Evolutionary conservation across 345 rosid species (phyloP), one percentile per base, ranked within the genome.

Genomic region (Moricandia arvensis): DNA sequence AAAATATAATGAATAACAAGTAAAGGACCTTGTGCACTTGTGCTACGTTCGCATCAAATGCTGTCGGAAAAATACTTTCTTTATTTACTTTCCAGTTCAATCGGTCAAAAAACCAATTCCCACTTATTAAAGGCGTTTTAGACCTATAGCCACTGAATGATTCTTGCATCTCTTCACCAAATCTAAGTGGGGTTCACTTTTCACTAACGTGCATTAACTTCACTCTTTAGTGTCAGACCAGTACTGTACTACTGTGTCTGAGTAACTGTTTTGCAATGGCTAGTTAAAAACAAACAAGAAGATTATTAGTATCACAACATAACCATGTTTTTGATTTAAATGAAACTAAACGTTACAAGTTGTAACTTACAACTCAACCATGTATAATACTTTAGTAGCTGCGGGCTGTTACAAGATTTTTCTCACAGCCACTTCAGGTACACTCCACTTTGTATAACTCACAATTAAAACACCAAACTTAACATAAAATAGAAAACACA

Each of bases 381-480:
- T 77, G 68, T 59, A 59, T 71, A 17, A 71, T 71, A 71, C 43
- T 26, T 70, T 64, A 71, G 49, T 71, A 77, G 76, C 73, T 49
- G 80, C 80, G 80, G 80, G 80, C 80, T 77, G 80, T 71, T 77
- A 47, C 72, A 71, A 72, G 74, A 57, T 75, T 43, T 21, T 63
- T 79, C 71, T 70, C 79, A 74, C 79, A 75, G 79, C 79, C 79
- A 54, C 82, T 77, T 77, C 76, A 79, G 59, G 75, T 57, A 63
- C 24, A 0, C 24, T 21, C 24, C 24, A 21, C 24, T 2, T 21
- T 21, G 16, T 66, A 35, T 24, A 71, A 59, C 29, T 65, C 63
- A 57, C 66, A 24, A 29, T 57, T 59, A 76, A 71, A 71, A 47
- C 71, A 77, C 16, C 60, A 47, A 35, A 77, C 15, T 12, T 7